phyloP scores from a whole-genome alignment of 371 early-diverging fungal genomes.

The Sporodiniella umbellata region DNA sequence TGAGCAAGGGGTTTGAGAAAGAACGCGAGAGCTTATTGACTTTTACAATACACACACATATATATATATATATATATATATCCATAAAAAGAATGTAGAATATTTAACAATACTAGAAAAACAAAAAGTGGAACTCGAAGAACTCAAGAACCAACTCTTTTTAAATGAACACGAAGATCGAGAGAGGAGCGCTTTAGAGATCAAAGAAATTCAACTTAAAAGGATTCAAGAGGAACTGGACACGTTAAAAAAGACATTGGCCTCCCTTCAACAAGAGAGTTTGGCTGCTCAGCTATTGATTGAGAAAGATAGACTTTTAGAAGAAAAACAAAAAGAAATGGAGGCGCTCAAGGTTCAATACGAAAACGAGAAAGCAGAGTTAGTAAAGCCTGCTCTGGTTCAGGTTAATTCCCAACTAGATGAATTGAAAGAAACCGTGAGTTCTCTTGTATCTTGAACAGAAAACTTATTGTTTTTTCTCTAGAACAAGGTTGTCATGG shows the following conservation, averaged over 20 bases:
- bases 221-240: slow-evolving; percentile 17
- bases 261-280: background rate
- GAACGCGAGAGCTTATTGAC: no score
- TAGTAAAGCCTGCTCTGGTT: slow-evolving; percentile 36
- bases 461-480: background rate
- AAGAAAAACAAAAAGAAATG: slow-evolving; percentile 28
- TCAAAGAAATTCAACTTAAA: slow-evolving; percentile 23
- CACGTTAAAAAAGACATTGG: background rate
- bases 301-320: slow-evolving; percentile 33
- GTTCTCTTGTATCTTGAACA: background rate
- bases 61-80: no score
- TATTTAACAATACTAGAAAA: slow-evolving; percentile 36
- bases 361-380: slow-evolving; percentile 33
- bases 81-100: slow-evolving; percentile 20
- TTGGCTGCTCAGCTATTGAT: slow-evolving; percentile 10
- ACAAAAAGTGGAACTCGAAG: slow-evolving; percentile 35
- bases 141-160: slow-evolving; percentile 25
- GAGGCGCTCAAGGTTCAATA: slow-evolving; percentile 30
- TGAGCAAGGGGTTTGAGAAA: no score
- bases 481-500: slow-evolving; percentile 39
- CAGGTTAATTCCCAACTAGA: slow-evolving; percentile 38
- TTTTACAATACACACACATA: no score
- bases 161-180: background rate
- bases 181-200: slow-evolving; percentile 13
- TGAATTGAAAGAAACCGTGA: slow-evolving; percentile 37